These are phyloP conservation scores for Rhodosporidiobolus sp. DNA, from an alignment of 768 basidiomycete species.

Conservation along the genomic window DNA sequence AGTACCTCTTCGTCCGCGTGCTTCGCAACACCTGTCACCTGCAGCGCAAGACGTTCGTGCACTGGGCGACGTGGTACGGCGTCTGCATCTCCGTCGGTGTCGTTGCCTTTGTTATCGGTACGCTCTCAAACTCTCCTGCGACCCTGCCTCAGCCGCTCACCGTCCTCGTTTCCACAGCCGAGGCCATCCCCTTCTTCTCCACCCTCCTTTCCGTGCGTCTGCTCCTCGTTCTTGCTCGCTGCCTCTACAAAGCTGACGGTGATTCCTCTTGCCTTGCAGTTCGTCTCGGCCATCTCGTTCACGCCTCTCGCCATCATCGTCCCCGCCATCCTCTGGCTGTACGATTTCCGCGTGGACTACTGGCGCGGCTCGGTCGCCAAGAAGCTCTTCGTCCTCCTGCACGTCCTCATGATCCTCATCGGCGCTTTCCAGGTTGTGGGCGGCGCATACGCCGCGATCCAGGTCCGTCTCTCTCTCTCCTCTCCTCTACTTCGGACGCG, in stretches of 20 bases:
- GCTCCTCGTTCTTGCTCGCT: no score
- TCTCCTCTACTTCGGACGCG: no score
- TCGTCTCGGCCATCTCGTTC: conserved; percentile 24
- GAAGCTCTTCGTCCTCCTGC: not conserved
- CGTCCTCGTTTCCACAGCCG: no score
- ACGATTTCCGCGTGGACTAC: conserved; percentile 7
- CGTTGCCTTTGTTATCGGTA: no score
- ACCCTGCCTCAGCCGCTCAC: no score
- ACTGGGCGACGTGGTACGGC: conserved; percentile 31
- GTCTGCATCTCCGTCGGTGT: not conserved
- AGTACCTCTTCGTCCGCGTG: conserved; percentile 31
- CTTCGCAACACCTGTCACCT: conserved; percentile 32
- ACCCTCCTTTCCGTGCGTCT: no score
- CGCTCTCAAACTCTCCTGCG: no score
- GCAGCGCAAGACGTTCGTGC: conserved; percentile 18
- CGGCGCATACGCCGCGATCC: conserved; percentile 3
- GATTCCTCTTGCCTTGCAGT: conserved; percentile 24
- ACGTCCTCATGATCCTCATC: conserved; percentile 15
- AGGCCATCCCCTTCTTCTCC: no score
- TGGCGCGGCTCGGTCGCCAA: not conserved
- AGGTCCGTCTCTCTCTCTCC: no score
- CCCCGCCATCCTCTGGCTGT: not conserved
- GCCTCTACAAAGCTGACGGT: no score
- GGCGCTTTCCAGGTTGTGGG: conserved; percentile 23
- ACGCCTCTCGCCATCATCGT: not conserved